phyloP scores from a whole-genome alignment of 176 grass and related monocot genomes.

The Pontederia crassipes region DNA sequence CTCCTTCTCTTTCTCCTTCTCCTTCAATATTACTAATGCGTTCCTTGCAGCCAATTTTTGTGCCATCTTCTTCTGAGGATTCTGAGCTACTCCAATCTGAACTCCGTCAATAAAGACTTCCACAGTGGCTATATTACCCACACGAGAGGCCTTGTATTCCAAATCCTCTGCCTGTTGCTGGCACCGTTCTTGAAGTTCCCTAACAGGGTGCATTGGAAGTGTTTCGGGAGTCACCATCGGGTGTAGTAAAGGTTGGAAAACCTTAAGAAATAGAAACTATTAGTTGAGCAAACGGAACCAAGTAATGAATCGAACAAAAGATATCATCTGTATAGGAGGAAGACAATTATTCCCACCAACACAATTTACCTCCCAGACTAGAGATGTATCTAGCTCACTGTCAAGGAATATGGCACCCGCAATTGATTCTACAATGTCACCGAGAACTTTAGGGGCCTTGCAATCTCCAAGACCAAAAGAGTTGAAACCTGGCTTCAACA shows the following conservation, averaged over 20 bases:
- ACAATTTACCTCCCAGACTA: conserved; percentile 71
- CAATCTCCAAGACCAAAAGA: conserved; percentile 95
- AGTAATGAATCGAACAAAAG: neutral
- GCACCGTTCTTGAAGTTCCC: conserved; percentile 98
- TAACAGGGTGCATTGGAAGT: conserved; percentile 93
- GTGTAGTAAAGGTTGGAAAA: conserved; percentile 64
- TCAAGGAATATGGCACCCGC: conserved; percentile 91
- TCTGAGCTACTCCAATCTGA: conserved; percentile 91
- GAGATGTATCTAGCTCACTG: conserved; percentile 48
- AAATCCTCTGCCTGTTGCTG: conserved; percentile 92
- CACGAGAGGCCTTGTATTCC: conserved; percentile 80
- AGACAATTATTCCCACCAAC: neutral
- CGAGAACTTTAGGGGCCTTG: conserved; percentile 93
- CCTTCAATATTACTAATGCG: conserved; percentile 64
- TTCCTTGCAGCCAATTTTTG: conserved; percentile 95
- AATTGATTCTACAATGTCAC: conserved; percentile 95
- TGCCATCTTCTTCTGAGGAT: conserved; percentile 98
- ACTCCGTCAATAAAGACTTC: conserved; percentile 88
- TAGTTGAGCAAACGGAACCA: neutral
- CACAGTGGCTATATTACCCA: conserved; percentile 71
- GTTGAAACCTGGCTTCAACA: conserved; percentile 83
- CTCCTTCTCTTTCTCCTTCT: conserved; percentile 46
- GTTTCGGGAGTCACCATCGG: conserved; percentile 91
- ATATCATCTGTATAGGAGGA: conserved; percentile 8
- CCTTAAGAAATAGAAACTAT: conserved; percentile 27